These are phyloP conservation scores for Monoraphidium neglectum DNA, from an alignment of 139 green algal species.

Conservation along the genomic window DNA sequence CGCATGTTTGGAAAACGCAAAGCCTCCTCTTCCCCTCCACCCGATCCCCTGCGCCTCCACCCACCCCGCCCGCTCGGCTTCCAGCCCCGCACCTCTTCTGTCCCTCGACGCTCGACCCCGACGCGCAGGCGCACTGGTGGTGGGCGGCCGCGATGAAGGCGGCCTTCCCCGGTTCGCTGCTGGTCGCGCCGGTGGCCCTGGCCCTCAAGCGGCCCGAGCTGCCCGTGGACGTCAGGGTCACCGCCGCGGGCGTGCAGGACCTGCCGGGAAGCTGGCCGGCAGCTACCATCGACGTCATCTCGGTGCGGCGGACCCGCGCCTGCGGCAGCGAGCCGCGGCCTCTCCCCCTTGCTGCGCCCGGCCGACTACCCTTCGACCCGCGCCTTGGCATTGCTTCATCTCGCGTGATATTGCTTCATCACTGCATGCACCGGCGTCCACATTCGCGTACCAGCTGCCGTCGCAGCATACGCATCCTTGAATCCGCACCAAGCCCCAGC, in stretches of 20 bases:
- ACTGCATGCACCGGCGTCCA: not conserved
- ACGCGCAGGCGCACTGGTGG: slow-evolving; percentile 10
- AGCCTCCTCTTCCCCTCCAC: not conserved
- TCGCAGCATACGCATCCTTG: not conserved
- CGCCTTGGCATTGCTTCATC: not conserved
- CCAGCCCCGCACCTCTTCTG: no score
- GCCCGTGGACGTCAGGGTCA: slow-evolving; percentile 18
- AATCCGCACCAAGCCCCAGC: not conserved
- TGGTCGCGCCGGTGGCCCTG: slow-evolving; percentile 4
- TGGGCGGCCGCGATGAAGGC: slow-evolving; percentile 16
- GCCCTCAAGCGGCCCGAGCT: not conserved
- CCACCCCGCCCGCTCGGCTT: no score
- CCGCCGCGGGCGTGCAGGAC: slow-evolving; percentile 7
- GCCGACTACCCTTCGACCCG: not conserved
- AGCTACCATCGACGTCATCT: slow-evolving; percentile 13
- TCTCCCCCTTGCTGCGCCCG: not conserved
- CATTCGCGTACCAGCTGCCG: not conserved
- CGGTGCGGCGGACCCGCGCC: not conserved
- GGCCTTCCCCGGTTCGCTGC: slow-evolving; percentile 9
- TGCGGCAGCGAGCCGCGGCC: not conserved
- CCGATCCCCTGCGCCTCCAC: not conserved
- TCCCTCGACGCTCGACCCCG: not conserved
- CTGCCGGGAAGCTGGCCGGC: slow-evolving; percentile 14
- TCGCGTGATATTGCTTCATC: not conserved
- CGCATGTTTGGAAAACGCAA: no score